Base-by-base conservation (phyloP, 768 basidiomycete species). In the Macrocybe gigantea region DNA sequence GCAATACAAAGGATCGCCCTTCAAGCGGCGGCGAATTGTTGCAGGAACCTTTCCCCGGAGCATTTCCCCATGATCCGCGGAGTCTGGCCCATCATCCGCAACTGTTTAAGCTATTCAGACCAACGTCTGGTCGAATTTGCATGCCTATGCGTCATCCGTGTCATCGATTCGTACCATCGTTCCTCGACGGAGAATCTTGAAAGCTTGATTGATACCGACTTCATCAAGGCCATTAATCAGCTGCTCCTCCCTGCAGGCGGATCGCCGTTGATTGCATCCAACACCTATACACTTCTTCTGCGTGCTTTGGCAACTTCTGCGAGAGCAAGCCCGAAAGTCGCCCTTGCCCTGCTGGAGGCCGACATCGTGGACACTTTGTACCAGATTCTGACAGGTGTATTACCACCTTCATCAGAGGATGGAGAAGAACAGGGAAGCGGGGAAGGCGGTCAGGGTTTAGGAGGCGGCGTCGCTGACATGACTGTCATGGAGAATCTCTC, bases 41-140 rank as follows among this genome's bases (percentile, higher is more conserved):
- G 96, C 67, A 83, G 93, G 42, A 92, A 92, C 62, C 81, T 96
- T 44, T 85, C 91, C 2, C 64, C 87, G 29, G 96, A 98, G 50
- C 84, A 91, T 60, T 94, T 93, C 66, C 63, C 79, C 33, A 92
- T 92, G 82, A 85, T 98, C 59, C 80, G 77, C 36, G 88, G 87
- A 40, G 88, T 93, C 36, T 90, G 88, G 86, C 85, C 94, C 0
- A 95, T 90, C 65, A 85, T 99, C 55, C 84, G 91, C 51, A 93
- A 92, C 57, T 93, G 93, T 55, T 76, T 98, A 40, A 75, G 82
- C 0, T 96, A 95, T 60, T 85, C 91, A 30, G 95, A 98, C 64
- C 92, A 95, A 65, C 84, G 93, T 44, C 80, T 98, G n/a, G 96
- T 99, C 53, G 96, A 98, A 67, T 95, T 86, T 61, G 93, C 93